Base-by-base conservation (phyloP, 2,329 filamentous ascomycete species). In the Alternaria sp. region DNA sequence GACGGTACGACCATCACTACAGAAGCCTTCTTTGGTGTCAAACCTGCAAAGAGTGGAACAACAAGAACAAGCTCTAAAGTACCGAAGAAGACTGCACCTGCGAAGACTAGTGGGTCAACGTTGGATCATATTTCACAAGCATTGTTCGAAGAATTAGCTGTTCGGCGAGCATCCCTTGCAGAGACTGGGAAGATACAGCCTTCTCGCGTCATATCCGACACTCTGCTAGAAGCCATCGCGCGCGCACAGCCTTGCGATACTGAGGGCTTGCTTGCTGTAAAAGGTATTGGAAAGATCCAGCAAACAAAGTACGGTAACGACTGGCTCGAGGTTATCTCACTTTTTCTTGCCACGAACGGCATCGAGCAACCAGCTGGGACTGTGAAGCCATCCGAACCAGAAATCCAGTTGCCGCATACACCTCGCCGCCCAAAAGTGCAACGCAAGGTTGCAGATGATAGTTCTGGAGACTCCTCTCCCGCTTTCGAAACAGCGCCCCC, bases 311-410 rank as follows among this genome's bases (percentile, higher is more conserved):
- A 76, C 25, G 78, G 77, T 1, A 57, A 69, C 1, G 67, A 67
- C 7, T 76, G 73, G 70, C 64, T 80, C 4, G 63, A 73, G 13
- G 61, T 74, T 11, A 72, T 78, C 6, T 57, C 62, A 4, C 49
- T 60, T 1, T 76, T 73, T 25, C 23, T 68, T 10, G 51, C 57
- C 3, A 47, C 32, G 9, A 56, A 71, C 26, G 50, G 54, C 12
- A 26, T 60, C 19, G 12, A 57, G 11, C 21, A 49, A n/a, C 12
- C 49, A 13, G 46, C 17, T 6, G 57, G 40, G 9, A 25, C 25
- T 17, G 26, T 59, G 6, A 25, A 50, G 15, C 21, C 52, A 13
- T 21, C 51, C 5, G 56, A 59, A 4, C 15, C 21, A 43, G 5
- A 26, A 1, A 32, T 17, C n/a, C 21, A 63, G 30, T 54, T 21